Conservation (phyloP, 2,329 filamentous ascomycete species). For the Setomelanomma holmii region DNA sequence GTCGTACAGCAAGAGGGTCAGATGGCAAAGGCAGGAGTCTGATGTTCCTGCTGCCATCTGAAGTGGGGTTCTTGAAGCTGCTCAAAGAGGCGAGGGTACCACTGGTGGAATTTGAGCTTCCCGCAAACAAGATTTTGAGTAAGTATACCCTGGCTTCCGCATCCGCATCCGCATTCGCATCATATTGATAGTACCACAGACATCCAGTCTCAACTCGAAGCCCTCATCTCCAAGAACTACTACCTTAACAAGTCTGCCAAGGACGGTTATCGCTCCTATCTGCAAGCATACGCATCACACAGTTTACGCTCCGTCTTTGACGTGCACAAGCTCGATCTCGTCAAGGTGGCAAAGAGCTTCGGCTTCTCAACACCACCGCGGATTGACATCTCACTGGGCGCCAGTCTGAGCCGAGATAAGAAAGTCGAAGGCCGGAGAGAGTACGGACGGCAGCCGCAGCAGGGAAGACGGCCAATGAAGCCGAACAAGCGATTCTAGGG, state of each 20-base stretch:
- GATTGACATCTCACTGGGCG: conserved; percentile 79
- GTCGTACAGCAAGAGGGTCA: conserved; percentile 86
- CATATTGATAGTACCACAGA: conserved; percentile 54
- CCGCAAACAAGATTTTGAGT: conserved; percentile 81
- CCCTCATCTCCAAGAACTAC: conserved; percentile 93
- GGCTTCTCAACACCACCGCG: conserved; percentile 79
- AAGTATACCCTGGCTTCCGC: conserved; percentile 4
- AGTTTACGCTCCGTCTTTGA: conserved; percentile 84
- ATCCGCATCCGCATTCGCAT: too few species aligned
- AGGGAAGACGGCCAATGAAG: conserved; percentile 60
- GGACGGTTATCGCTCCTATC: conserved; percentile 83
- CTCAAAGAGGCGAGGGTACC: conserved; percentile 91
- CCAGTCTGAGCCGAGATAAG: conserved; percentile 78
- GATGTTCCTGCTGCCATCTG: conserved; percentile 90
- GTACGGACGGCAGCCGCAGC: conserved; percentile 81
- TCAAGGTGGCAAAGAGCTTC: conserved; percentile 85
- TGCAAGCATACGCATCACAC: conserved; percentile 93
- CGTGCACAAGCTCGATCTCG: conserved; percentile 79
- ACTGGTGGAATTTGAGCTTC: conserved; percentile 95
- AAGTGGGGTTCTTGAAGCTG: conserved; percentile 90
- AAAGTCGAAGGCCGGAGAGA: conserved; percentile 67
- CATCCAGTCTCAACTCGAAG: conserved; percentile 77
- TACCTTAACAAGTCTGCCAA: conserved; percentile 88
- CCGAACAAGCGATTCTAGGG: conserved; percentile 46
- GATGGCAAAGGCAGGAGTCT: conserved; percentile 85